phyloP scores from a whole-genome alignment of 1,139 yeast species.

The Scheffersomyces illinoinensis region DNA sequence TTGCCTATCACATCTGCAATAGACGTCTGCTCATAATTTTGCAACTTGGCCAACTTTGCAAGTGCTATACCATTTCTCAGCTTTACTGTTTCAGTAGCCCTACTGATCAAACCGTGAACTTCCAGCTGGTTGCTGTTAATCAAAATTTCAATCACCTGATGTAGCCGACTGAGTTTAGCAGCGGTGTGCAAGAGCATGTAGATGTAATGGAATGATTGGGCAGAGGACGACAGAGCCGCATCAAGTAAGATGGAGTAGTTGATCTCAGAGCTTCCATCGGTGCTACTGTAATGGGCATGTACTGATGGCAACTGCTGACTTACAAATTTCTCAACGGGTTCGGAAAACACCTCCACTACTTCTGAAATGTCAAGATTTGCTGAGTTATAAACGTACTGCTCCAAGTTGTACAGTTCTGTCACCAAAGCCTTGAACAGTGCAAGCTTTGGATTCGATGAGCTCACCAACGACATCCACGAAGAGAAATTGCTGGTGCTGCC shows the following conservation, averaged over 20 bases:
- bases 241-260: slow-evolving; percentile 34
- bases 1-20: slow-evolving; percentile 25
- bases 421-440: slow-evolving; percentile 38
- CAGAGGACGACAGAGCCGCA: slow-evolving; percentile 26
- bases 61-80: slow-evolving; percentile 38
- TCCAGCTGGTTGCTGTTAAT: slow-evolving; percentile 45
- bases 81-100: slow-evolving; percentile 66
- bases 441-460: slow-evolving; percentile 30
- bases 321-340: slow-evolving; percentile 41
- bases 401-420: slow-evolving; percentile 47
- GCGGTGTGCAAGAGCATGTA: slow-evolving; percentile 59
- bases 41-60: slow-evolving; percentile 33
- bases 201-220: slow-evolving; percentile 58
- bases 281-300: slow-evolving; percentile 25
- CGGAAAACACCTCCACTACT: slow-evolving; percentile 48
- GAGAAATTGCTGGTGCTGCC: slow-evolving; percentile 7
- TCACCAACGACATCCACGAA: slow-evolving; percentile 31
- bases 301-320: slow-evolving; percentile 32
- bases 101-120: slow-evolving; percentile 51
- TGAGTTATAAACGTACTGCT: slow-evolving; percentile 55
- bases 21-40: slow-evolving; percentile 25
- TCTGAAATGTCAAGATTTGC: slow-evolving; percentile 60
- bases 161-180: slow-evolving; percentile 61
- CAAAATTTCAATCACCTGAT: slow-evolving; percentile 59
- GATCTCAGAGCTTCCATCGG: slow-evolving; percentile 17